Base-by-base conservation (phyloP, 2,329 filamentous ascomycete genomes). In the Chalaropsis ovoidea region DNA sequence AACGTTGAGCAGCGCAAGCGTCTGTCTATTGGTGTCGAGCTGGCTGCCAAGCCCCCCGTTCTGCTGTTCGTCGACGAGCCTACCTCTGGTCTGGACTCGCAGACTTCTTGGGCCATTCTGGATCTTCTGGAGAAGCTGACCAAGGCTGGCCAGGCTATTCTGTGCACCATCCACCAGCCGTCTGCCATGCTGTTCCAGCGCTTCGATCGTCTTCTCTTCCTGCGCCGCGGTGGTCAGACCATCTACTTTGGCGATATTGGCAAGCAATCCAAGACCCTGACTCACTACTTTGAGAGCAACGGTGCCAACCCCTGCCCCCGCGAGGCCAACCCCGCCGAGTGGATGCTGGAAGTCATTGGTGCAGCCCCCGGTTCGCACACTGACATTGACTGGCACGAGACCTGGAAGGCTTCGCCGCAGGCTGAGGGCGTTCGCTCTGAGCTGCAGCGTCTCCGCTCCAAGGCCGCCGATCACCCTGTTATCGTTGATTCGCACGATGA, bases 161-260 rank as follows among this genome's bases (percentile, higher is more conserved):
- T 96, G n/a, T 96, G 91, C 77, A 96, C 93, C 0, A 96, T 96
- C 68, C 93, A 97, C 74, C 93, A 97, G 75, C 93, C 93, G n/a
- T 95, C 90, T 15, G 91, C 92, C 42, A 91, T 95, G 82, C 81
- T 96, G 64, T 96, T 96, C 79, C 89, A 96, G 74, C 87, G 90
- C 67, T 96, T 94, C 73, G 89, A 94, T 72, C 83, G 88, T 67
- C 82, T 94, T 7, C 80, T 93, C 41, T 90, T 94, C 77, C 78
- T 94, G 17, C 85, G 86, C 42, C 86, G 83, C 72, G 89, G 89
- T 65, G 89, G 89, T 65, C 82, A 80, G 72, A 90, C 88, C 1
- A 87, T 93, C 58, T 94, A 94, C 77, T 93, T 90, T 71, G 89
- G 88, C 65, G 84, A 89, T 3, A 86, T 93, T 67, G 90, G 89